phyloP scores from a whole-genome alignment of 257 asterid genomes.

The Galeopsis tetrahit region DNA sequence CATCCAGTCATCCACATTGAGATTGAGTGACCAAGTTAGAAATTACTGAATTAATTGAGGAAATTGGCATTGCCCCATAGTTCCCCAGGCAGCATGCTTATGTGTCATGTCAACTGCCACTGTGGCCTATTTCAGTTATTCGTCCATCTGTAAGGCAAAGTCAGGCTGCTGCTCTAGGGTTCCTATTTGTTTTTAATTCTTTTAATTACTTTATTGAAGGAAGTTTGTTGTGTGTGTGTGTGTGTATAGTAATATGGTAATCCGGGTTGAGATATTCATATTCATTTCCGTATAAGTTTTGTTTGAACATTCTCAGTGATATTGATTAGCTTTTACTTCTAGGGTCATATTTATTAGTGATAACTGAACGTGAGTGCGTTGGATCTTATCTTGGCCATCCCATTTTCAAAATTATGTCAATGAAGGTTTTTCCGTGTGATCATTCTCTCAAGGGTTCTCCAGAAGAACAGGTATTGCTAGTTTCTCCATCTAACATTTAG shows the following conservation, averaged over 20 bases:
- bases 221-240: constrained; percentile 10
- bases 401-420: constrained; percentile 73
- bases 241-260: neutral
- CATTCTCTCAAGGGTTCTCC: constrained; percentile 83
- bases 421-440: constrained; percentile 90
- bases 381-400: constrained; percentile 91
- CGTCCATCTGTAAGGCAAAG: constrained; percentile 10
- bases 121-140: neutral
- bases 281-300: constrained; percentile 5
- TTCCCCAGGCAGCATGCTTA: constrained; percentile 10
- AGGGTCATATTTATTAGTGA: constrained; percentile 87
- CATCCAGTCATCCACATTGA: constrained; percentile 11
- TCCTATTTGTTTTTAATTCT: neutral
- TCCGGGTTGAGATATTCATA: neutral
- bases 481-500: constrained; percentile 31
- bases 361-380: constrained; percentile 87
- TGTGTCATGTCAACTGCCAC: constrained; percentile 20
- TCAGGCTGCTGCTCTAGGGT: constrained; percentile 13
- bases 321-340: constrained; percentile 34
- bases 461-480: constrained; percentile 74
- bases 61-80: constrained; percentile 18
- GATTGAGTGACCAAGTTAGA: constrained; percentile 6
- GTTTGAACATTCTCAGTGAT: constrained; percentile 21
- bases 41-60: constrained; percentile 17
- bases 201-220: neutral